Evolutionary conservation across 768 basidiomycete species (phyloP), one percentile per base, ranked within the genome.

Genomic region (Trametes cinnabarina): DNA sequence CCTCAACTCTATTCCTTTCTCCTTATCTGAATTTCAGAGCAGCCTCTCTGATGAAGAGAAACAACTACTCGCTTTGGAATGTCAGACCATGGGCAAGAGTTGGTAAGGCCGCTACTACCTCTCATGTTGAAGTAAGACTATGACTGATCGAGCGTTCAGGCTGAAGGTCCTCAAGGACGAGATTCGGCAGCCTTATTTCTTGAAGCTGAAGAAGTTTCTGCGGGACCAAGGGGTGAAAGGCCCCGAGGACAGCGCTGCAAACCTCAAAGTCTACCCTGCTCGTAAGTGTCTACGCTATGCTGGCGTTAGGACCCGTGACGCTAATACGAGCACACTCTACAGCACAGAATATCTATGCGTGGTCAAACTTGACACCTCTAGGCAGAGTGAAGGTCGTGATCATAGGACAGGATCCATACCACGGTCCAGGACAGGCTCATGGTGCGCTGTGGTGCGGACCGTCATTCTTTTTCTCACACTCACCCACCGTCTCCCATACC

Each of bases 351-450:
- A 90, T 97, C 54, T 97, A 97, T 70, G 80, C 92, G 12, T 98
- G 94, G 94, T 91, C 92, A 3, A 82, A 87, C 71, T 65, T 69
- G 55, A 94, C 92, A 26, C 92, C 92, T 3, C 75, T 97, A 15
- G 87, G 90, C 12, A 84, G 86, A 61, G 84, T 98, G 61, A 87
- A 85, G 68, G 89, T 94, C 25, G 92, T 97, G 47, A 92, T 97
- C 57, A 80, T 98, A 52, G 89, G 90, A 8, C 92, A 94, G 73
- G 93, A 94, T 76, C 92, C 92, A 25, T 94, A 94, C 71, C 90
- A 91, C 69, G 81, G 82, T 60, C 72, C 76, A 37, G 84, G 86
- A 46, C 92, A 94, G 76, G 93, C 93, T 44, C 92, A 95, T 66
- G 93, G 90, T 89, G 63, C 67, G 79, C 49, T 40, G 20, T 8